Base-by-base conservation (phyloP, 1,139 yeast genomes). In the Scheffersomyces titani region DNA sequence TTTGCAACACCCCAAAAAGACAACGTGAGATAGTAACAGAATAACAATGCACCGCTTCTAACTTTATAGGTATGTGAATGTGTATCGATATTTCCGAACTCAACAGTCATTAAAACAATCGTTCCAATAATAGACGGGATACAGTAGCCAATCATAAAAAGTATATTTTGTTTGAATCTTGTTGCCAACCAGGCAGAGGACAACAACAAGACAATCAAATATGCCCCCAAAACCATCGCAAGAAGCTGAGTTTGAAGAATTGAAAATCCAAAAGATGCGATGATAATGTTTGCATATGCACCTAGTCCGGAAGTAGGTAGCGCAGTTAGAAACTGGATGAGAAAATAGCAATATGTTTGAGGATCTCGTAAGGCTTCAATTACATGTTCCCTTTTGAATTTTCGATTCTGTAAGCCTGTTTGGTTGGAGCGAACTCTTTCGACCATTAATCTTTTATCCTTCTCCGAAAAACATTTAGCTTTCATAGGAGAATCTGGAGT, bases 401-500 rank as follows among this genome's bases (percentile, higher is more conserved):
- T 58, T 24, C 47, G 47, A 52, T 58, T 58, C 3, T 57, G 58
- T 20, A 58, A 56, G 1, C 61, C 61, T 47, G 55, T 57, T n/a
- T 30, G 40, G 11, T 56, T 63, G 64, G 53, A 61, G 62, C 6
- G 49, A 52, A 47, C 63, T 52, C 55, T 61, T 52, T 68, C 70
- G 13, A 68, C 61, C 52, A 66, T 59, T 47, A 60, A 51, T 16
- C 51, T 51, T 54, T 62, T 66, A 51, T 69, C 64, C n/a, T 36
- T 49, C 22, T 59, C n/a, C 30, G 51, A 51, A 49, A 60, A 59
- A 50, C 56, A 60, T 55, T 57, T 55, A 13, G 65, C 64, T 4
- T 56, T 55, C 45, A 55, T 57, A 19, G 70, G 67, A 52, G 61
- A 58, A 53, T 65, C 61, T 6, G 68, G 70, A 24, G 65, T 58